Evolutionary conservation across 2,329 filamentous ascomycete genomes (phyloP), one percentile per base, ranked within the genome.

Genomic region (Bipolaris victoriae): DNA sequence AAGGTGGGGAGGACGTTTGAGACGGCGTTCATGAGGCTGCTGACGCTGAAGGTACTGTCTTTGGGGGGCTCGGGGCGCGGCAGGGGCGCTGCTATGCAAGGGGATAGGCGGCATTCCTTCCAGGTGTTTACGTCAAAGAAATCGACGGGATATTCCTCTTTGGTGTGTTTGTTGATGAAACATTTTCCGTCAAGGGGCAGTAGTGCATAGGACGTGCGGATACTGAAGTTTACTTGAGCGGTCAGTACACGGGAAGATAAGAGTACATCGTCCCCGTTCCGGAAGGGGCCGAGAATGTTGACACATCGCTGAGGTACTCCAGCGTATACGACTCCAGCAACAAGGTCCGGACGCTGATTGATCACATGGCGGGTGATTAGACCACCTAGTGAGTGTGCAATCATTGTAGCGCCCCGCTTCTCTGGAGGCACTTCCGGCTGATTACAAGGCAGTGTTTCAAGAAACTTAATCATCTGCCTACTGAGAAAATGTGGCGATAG

Each of bases 221-320:
- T 87, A 0, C 90, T 92, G 69, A 98, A 97, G 77, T 96, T 96
- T 66, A 97, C 93, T 71, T 95, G 91, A 0, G 94, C 92, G 0
- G 92, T 97, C 15, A 98, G 83, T 0, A 97, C 89, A 63, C 91
- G 91, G 60, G 92, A 92, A 68, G 93, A 96, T 57, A 97, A 82
- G 1, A 97, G 83, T 0, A 97, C 92, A 16, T 93, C 90, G 71
- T 98, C 93, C n/a, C 93, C 93, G 67, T 96, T 94, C 35, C 93
- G 88, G 11, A 98, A 76, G 0, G 93, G 93, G 0, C 94, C 94
- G 3, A 97, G 83, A 49, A 97, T 95, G 72, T 97, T 97, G 72
- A 97, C 87, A 72, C 92, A 97, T 52, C 90, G 86, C 64, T 94
- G 89, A 0, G 93, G 93, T 1, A 89, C 87, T 7, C 93, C 94